Evolutionary conservation across 1,139 yeast species (phyloP).

Genomic region (Geotrichum restrictum): DNA sequence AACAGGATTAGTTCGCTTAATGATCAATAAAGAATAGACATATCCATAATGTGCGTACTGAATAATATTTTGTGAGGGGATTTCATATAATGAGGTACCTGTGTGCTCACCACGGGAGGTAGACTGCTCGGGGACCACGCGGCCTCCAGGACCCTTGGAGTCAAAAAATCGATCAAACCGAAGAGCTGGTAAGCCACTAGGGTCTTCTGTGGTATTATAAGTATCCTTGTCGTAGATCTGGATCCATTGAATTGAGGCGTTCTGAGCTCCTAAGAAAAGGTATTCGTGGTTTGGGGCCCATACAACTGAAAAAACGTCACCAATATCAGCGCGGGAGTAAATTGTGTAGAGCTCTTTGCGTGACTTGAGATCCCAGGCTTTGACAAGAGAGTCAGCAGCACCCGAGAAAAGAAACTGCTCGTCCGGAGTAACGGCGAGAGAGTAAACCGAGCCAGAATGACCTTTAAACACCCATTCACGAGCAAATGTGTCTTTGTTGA

Average conservation of each 20-base stretch:
- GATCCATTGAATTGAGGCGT: constrained; percentile 81
- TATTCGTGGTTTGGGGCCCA: constrained; percentile 62
- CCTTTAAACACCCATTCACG: constrained; percentile 47
- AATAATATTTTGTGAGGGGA: constrained; percentile 60
- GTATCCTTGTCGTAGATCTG: constrained; percentile 39
- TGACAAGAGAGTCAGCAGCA: constrained; percentile 83
- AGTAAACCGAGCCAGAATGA: constrained; percentile 53
- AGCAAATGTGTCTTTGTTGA: constrained; percentile 61
- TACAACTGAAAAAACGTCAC: constrained; percentile 82
- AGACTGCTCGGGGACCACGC: constrained; percentile 37
- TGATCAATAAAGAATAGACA: constrained; percentile 63
- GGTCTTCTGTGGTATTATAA: constrained; percentile 36
- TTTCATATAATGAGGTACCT: constrained; percentile 47
- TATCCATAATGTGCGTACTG: constrained; percentile 90
- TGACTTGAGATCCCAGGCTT: constrained; percentile 65
- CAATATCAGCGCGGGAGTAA: constrained; percentile 82
- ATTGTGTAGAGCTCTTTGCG: constrained; percentile 53
- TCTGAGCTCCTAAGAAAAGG: constrained; percentile 83
- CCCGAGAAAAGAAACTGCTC: constrained; percentile 72
- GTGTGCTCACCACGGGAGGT: constrained; percentile 4
- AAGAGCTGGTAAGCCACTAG: constrained; percentile 63
- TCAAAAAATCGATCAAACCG: constrained; percentile 87
- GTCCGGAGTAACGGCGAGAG: constrained; percentile 56
- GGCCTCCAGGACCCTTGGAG: constrained; percentile 81
- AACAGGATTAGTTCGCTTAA: constrained; percentile 20